These are phyloP conservation scores for Hanseniaspora taiwanica DNA, from an alignment of 805 yeast genomes.

Conservation along the genomic window DNA sequence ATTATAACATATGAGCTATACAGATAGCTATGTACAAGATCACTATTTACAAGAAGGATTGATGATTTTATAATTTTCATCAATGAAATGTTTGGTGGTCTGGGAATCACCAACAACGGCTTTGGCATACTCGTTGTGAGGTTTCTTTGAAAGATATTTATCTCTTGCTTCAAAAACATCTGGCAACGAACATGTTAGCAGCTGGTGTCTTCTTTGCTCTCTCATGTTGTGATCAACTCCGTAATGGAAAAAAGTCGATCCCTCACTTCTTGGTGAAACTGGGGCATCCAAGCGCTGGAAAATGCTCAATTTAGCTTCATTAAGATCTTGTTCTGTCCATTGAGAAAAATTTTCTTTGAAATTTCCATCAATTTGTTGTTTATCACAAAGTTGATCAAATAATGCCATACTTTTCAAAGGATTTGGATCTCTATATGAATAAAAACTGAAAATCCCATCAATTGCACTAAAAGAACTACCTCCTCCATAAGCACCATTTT, in stretches of 20 bases:
- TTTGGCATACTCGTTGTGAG: background rate
- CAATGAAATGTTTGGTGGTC: background rate
- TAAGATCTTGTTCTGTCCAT: conserved; percentile 55
- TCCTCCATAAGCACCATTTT: conserved; percentile 98
- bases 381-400: conserved; percentile 38
- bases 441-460: conserved; percentile 68
- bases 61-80: background rate
- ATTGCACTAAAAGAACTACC: conserved; percentile 76
- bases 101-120: background rate
- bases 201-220: conserved; percentile 63
- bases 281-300: conserved; percentile 93
- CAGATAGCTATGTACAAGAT: background rate
- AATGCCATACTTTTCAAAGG: conserved; percentile 55
- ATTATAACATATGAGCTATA: too few species aligned
- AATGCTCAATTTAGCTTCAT: conserved; percentile 80
- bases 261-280: conserved; percentile 65
- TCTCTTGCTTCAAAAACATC: conserved; percentile 59
- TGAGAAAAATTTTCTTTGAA: conserved; percentile 10
- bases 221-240: conserved; percentile 68
- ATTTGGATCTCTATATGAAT: conserved; percentile 90
- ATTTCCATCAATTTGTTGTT: too few species aligned
- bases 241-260: conserved; percentile 47
- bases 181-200: conserved; percentile 48
- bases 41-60: background rate
- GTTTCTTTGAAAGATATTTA: conserved; percentile 33